These are phyloP conservation scores for Suhomyces tanzawaensis DNA, from an alignment of 805 yeast species.

Conservation along the genomic window DNA sequence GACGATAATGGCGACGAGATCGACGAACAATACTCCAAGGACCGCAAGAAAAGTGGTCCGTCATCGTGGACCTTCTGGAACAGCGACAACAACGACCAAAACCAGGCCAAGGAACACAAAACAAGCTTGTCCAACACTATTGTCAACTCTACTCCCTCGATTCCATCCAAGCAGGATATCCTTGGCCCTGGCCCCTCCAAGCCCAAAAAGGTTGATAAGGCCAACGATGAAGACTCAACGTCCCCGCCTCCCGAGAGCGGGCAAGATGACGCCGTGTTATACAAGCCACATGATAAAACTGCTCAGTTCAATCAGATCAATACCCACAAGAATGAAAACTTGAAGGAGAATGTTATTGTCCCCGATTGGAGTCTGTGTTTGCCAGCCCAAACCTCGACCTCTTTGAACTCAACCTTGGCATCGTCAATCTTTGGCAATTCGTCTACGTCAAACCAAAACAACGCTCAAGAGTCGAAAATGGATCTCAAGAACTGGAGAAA, in stretches of 20 bases:
- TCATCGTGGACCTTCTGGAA: slow-evolving; percentile 39
- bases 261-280: slow-evolving; percentile 42
- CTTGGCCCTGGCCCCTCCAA: slow-evolving; percentile 1
- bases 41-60: slow-evolving; percentile 22
- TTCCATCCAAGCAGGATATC: slow-evolving; percentile 20
- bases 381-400: slow-evolving; percentile 23
- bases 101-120: slow-evolving; percentile 10
- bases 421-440: slow-evolving; percentile 22
- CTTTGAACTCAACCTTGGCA: slow-evolving; percentile 17
- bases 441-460: slow-evolving; percentile 23
- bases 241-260: slow-evolving; percentile 6
- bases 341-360: slow-evolving; percentile 38
- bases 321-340: slow-evolving; percentile 44
- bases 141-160: slow-evolving; percentile 28
- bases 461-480: slow-evolving; percentile 17
- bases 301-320: slow-evolving; percentile 40
- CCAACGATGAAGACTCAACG: neutral
- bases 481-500: slow-evolving; percentile 38
- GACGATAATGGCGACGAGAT: slow-evolving; percentile 30
- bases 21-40: slow-evolving; percentile 26
- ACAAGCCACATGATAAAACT: slow-evolving; percentile 42
- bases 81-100: slow-evolving; percentile 9
- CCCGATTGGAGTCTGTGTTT: slow-evolving; percentile 43
- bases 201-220: neutral
- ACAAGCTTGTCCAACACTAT: slow-evolving; percentile 25